Conservation (phyloP, 2,329 filamentous ascomycete genomes). For the Neofusicoccum kwambonambiense region DNA sequence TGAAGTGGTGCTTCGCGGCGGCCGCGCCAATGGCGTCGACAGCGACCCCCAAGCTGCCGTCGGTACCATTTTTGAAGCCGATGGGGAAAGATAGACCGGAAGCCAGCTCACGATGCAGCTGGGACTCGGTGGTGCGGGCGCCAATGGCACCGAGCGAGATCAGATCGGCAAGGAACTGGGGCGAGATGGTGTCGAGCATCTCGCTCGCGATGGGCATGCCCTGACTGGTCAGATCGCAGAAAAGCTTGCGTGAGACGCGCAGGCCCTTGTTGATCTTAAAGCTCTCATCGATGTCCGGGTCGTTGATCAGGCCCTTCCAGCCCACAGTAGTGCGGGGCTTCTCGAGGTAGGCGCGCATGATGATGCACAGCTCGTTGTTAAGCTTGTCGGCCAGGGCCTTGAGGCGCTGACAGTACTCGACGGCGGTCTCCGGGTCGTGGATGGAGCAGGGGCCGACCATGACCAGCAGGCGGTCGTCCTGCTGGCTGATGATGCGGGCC, state of each 20-base stretch:
- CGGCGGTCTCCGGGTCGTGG: constrained; percentile 83
- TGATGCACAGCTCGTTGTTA: constrained; percentile 78
- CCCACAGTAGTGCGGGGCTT: constrained; percentile 97
- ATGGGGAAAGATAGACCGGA: constrained; percentile 96
- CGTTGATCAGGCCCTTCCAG: constrained; percentile 99
- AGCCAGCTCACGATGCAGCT: constrained; percentile 93
- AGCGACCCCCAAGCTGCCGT: constrained; percentile 84
- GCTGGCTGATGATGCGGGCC: constrained; percentile 73
- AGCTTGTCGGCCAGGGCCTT: constrained; percentile 77
- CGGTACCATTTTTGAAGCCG: constrained; percentile 99
- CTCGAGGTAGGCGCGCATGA: constrained; percentile 99
- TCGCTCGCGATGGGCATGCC: constrained; percentile 96
- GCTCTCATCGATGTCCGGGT: constrained; percentile 94
- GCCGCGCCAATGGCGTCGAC: constrained; percentile 90
- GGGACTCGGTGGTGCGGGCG: constrained; percentile 92
- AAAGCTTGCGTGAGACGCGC: constrained; percentile 86
- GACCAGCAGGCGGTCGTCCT: constrained; percentile 85
- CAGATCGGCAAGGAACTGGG: constrained; percentile 94
- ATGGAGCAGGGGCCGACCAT: constrained; percentile 96
- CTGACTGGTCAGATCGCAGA: constrained; percentile 78
- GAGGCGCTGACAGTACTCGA: constrained; percentile 83
- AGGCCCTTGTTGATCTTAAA: constrained; percentile 99
- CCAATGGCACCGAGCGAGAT: constrained; percentile 95
- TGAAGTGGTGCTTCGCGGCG: constrained; percentile 88
- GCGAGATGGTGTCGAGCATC: constrained; percentile 98